phyloP scores from a whole-genome alignment of 306 rosid species.

The Begonia peltatifolia region DNA sequence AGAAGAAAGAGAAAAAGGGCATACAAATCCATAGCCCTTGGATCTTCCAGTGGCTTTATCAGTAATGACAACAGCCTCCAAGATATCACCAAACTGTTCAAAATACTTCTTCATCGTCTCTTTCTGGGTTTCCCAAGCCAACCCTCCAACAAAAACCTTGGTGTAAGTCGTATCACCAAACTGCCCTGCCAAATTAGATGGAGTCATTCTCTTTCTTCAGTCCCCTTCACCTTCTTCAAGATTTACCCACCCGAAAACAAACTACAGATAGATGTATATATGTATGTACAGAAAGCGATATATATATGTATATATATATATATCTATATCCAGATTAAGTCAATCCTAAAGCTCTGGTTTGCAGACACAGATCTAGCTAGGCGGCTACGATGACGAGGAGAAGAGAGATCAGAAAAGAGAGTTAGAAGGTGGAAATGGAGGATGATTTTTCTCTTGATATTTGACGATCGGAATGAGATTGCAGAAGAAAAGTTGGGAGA shows the following conservation, averaged over 20 bases:
- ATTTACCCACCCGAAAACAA: no score
- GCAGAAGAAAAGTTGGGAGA: slow-evolving; percentile 33
- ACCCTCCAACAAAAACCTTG: slow-evolving; percentile 90
- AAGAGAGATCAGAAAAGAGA: background rate
- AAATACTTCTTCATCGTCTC: slow-evolving; percentile 95
- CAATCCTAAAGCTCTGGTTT: no score
- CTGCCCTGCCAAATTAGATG: slow-evolving; percentile 64
- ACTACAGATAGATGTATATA: no score
- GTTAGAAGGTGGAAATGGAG: background rate
- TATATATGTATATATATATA: no score
- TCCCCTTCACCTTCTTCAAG: no score
- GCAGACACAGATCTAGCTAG: background rate
- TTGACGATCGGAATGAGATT: background rate
- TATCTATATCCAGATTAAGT: no score
- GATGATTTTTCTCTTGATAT: background rate
- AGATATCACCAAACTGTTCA: slow-evolving; percentile 95
- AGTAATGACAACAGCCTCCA: slow-evolving; percentile 99
- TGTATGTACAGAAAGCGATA: no score
- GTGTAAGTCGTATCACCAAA: slow-evolving; percentile 97
- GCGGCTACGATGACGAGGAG: background rate
- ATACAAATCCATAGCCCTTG: slow-evolving; percentile 96
- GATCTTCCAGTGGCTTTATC: slow-evolving; percentile 98
- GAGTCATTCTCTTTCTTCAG: slow-evolving; percentile 34
- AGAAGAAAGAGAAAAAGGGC: background rate
- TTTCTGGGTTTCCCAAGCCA: slow-evolving; percentile 99